phyloP scores from a whole-genome alignment of 1,284 basidiomycete genomes.

The Athelia sp. region DNA sequence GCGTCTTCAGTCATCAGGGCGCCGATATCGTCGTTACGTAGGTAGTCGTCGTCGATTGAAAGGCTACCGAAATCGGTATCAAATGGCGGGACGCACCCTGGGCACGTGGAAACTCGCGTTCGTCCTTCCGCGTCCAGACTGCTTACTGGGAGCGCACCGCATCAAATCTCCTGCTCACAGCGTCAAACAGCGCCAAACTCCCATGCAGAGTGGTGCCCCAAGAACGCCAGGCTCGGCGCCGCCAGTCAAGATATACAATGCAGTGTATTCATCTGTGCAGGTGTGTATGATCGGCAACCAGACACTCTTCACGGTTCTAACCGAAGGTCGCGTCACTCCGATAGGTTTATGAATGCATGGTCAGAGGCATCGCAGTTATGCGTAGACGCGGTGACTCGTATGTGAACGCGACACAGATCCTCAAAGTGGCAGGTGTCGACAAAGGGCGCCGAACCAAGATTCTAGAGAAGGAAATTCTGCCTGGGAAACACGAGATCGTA shows the following conservation, averaged over 20 bases:
- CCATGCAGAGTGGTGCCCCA: constrained; percentile 27
- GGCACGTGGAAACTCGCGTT: no score
- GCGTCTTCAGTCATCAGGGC: background rate
- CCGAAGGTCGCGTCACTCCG: constrained; percentile 34
- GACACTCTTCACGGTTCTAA: constrained; percentile 8
- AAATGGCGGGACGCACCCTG: background rate
- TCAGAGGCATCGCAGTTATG: constrained; percentile 98
- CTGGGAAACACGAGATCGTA: constrained; percentile 97
- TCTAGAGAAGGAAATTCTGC: constrained; percentile 94
- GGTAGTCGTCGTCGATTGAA: background rate
- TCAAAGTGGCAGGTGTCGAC: constrained; percentile 98
- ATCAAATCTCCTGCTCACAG: constrained; percentile 5
- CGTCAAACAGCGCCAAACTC: no score
- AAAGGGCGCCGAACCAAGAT: constrained; percentile 97
- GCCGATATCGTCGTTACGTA: background rate
- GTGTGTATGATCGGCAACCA: constrained; percentile 29
- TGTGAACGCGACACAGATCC: constrained; percentile 97
- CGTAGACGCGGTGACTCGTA: constrained; percentile 89
- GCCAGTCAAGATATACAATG: constrained; percentile 83
- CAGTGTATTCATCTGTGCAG: constrained; percentile 84
- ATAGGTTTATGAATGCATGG: constrained; percentile 94
- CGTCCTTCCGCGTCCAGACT: no score
- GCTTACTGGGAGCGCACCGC: background rate
- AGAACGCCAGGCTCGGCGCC: constrained; percentile 36
- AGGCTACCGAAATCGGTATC: background rate